Evolutionary conservation across 208 protist genomes (phyloP).

Genomic region (Kentomonas sorsogonicus): DNA sequence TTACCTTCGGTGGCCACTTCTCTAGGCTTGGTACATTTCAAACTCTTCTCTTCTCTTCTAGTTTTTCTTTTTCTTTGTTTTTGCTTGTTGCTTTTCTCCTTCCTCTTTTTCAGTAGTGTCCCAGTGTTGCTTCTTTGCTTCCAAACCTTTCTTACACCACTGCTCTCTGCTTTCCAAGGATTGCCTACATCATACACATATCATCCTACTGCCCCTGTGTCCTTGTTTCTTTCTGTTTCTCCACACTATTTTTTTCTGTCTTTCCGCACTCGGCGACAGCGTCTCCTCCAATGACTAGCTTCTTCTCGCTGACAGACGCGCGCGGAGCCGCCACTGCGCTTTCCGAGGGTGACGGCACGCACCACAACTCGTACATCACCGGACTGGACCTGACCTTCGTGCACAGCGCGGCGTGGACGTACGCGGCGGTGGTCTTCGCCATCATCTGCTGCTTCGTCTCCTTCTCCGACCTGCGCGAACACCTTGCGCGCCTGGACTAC

Average conservation of each 20-base stretch:
- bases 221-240: too few species aligned
- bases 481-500: constrained; percentile 71
- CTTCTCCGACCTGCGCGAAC: constrained; percentile 56
- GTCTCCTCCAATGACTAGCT: too few species aligned
- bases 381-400: constrained; percentile 59
- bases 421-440: constrained; percentile 36
- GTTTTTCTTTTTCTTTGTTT: constrained; percentile 1
- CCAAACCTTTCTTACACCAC: not conserved
- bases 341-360: too few species aligned
- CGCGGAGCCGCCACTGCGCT: too few species aligned
- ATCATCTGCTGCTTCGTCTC: constrained; percentile 58
- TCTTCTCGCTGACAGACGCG: too few species aligned
- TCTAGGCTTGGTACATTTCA: not conserved
- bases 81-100: not conserved
- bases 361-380: too few species aligned
- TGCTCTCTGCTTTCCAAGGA: too few species aligned
- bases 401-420: constrained; percentile 34
- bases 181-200: too few species aligned
- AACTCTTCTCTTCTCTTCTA: not conserved
- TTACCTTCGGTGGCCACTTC: not conserved
- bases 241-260: too few species aligned
- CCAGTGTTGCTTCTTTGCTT: not conserved
- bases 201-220: too few species aligned
- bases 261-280: too few species aligned
- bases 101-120: not conserved